phyloP scores from a whole-genome alignment of 2,329 filamentous ascomycete species.

The Colletotrichum agaves region DNA sequence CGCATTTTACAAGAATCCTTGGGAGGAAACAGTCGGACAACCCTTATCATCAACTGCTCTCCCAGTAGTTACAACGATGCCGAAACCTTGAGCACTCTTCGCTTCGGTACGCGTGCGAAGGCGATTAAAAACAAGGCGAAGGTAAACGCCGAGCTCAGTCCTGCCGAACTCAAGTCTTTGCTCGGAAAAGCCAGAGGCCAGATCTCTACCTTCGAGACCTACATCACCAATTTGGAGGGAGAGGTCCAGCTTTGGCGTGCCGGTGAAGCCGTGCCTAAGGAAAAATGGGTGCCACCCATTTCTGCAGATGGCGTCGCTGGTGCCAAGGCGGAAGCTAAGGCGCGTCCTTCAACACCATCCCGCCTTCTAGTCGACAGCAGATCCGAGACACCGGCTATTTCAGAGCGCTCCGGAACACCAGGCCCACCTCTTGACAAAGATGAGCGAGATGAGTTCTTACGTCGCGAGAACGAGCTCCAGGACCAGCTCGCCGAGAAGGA shows the following conservation, averaged over 20 bases:
- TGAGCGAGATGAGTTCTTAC: constrained; percentile 94
- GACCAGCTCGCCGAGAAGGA: constrained; percentile 97
- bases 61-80: constrained; percentile 98
- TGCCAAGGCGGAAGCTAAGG: constrained; percentile 54
- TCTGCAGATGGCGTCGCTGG: constrained; percentile 60
- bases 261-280: constrained; percentile 88
- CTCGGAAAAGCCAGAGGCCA: constrained; percentile 93
- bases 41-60: constrained; percentile 98
- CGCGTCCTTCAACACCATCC: constrained; percentile 64
- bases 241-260: constrained; percentile 90
- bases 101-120: constrained; percentile 96
- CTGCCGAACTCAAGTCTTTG: constrained; percentile 90
- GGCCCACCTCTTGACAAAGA: constrained; percentile 93
- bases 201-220: constrained; percentile 87
- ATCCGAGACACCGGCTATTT: constrained; percentile 71
- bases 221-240: constrained; percentile 83
- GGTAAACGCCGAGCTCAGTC: constrained; percentile 97
- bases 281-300: constrained; percentile 82
- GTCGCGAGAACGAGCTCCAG: constrained; percentile 95
- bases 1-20: constrained; percentile 96
- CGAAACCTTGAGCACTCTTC: constrained; percentile 90
- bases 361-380: constrained; percentile 66
- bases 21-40: constrained; percentile 98
- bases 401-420: constrained; percentile 88
- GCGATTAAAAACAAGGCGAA: constrained; percentile 99